These are phyloP conservation scores for Bothriochloa decipiens DNA, from an alignment of 176 grass and related monocot genomes.

Conservation along the genomic window DNA sequence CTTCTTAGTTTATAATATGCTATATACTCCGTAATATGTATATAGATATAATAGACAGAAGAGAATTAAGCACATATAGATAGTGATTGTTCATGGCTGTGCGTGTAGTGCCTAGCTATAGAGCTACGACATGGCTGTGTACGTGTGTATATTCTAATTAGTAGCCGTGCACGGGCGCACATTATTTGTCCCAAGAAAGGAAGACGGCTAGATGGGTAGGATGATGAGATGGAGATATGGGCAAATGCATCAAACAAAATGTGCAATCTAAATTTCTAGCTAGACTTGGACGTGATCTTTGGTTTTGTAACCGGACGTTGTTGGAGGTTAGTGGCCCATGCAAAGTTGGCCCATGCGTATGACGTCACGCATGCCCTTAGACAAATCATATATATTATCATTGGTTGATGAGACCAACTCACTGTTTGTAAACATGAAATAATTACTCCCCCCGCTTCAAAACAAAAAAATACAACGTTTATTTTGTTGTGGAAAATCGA, in stretches of 20 bases:
- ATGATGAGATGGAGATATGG: conserved; percentile 1
- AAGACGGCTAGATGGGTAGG: not conserved
- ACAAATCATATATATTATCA: not conserved
- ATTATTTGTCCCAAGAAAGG: not conserved
- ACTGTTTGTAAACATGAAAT: not conserved
- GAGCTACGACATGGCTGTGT: no score
- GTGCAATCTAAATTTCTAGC: conserved; percentile 10
- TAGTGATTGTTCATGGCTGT: conserved; percentile 13
- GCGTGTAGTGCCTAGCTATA: not conserved
- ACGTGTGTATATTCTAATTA: not conserved
- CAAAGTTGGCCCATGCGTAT: not conserved
- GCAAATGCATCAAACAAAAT: conserved; percentile 31
- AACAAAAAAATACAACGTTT: no score
- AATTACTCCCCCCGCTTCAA: no score
- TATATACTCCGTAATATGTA: not conserved
- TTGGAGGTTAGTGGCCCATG: conserved; percentile 35
- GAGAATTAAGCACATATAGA: not conserved
- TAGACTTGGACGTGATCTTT: conserved; percentile 24
- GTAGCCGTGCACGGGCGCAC: not conserved
- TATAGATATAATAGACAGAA: no score
- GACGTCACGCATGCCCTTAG: not conserved
- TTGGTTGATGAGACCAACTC: not conserved
- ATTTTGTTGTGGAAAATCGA: no score
- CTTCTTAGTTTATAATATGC: not conserved
- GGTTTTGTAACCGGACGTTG: conserved; percentile 7